Evolutionary conservation across 306 rosid genomes (phyloP).

Genomic region (Herpetospermum pedunculosum): DNA sequence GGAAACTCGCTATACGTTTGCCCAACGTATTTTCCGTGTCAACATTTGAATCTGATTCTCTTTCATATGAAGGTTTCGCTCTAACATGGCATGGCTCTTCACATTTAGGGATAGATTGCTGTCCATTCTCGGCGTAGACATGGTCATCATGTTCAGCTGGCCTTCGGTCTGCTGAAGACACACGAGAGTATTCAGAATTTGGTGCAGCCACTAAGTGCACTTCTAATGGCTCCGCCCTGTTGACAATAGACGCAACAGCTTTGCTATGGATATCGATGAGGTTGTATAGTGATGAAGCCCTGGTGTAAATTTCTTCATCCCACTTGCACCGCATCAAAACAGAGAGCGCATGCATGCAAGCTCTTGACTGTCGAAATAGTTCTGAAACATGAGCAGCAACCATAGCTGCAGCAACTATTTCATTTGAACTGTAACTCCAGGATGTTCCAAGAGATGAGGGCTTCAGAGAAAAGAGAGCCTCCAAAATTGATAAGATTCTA

Average conservation of each 20-base stretch:
- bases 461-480: conserved; percentile 82
- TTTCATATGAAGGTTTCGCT: conserved; percentile 25
- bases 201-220: conserved; percentile 53
- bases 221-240: conserved; percentile 90
- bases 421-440: conserved; percentile 95
- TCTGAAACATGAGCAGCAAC: conserved; percentile 99
- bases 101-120: conserved; percentile 25
- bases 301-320: conserved; percentile 71
- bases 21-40: conserved; percentile 37
- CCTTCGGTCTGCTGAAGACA: conserved; percentile 28
- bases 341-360: conserved; percentile 97
- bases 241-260: conserved; percentile 81
- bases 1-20: conserved; percentile 54
- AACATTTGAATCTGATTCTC: conserved; percentile 33
- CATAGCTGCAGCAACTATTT: conserved; percentile 99
- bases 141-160: conserved; percentile 28
- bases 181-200: conserved; percentile 37
- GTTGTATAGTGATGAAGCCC: conserved; percentile 85
- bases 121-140: conserved; percentile 36
- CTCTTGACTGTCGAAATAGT: conserved; percentile 83
- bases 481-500: conserved; percentile 79
- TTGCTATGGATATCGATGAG: conserved; percentile 90
- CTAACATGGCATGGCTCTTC: conserved; percentile 30
- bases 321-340: conserved; percentile 88
- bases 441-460: conserved; percentile 96